phyloP scores from a whole-genome alignment of 2,329 filamentous ascomycete genomes.

The Zasmidium cellare region DNA sequence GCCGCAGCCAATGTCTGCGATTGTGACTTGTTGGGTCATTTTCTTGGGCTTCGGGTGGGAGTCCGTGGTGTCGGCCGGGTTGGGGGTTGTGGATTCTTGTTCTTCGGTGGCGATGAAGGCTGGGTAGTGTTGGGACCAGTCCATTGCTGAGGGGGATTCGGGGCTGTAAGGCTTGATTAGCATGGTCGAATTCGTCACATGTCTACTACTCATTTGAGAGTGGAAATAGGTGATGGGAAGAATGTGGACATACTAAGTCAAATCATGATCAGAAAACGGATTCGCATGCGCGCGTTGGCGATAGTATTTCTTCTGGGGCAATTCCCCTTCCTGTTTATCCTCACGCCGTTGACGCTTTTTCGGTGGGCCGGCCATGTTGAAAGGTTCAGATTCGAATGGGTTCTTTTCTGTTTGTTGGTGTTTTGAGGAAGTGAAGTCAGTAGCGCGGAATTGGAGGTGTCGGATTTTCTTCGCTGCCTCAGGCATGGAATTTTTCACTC shows the following conservation, averaged over 20 bases:
- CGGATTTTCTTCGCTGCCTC: too few species aligned
- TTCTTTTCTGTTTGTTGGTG: too few species aligned
- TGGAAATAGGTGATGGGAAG: not conserved
- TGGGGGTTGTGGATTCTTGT: not conserved
- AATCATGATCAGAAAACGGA: slow-evolving; percentile 90
- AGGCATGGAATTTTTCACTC: too few species aligned
- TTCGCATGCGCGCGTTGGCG: slow-evolving; percentile 96
- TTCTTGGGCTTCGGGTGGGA: too few species aligned
- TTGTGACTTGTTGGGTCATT: slow-evolving; percentile 76
- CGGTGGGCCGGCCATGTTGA: slow-evolving; percentile 37
- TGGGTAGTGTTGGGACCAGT: slow-evolving; percentile 85
- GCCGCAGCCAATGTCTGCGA: slow-evolving; percentile 95
- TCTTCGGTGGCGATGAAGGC: slow-evolving; percentile 52
- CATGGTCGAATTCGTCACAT: too few species aligned
- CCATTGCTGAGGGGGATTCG: slow-evolving; percentile 76
- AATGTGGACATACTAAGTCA: slow-evolving; percentile 70
- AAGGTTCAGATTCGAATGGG: too few species aligned
- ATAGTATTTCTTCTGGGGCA: slow-evolving; percentile 95
- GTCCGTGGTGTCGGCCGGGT: too few species aligned
- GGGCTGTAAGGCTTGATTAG: slow-evolving; percentile 59
- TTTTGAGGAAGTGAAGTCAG: too few species aligned
- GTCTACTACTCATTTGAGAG: too few species aligned
- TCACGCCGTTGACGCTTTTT: slow-evolving; percentile 49
- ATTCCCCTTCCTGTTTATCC: slow-evolving; percentile 49
- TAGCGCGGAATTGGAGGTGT: too few species aligned